Percentiles rank a stretch among this genome's conserved stretches.
phyloP scores from a whole-genome alignment of 305 asterid species.

The Withania somnifera region DNA sequence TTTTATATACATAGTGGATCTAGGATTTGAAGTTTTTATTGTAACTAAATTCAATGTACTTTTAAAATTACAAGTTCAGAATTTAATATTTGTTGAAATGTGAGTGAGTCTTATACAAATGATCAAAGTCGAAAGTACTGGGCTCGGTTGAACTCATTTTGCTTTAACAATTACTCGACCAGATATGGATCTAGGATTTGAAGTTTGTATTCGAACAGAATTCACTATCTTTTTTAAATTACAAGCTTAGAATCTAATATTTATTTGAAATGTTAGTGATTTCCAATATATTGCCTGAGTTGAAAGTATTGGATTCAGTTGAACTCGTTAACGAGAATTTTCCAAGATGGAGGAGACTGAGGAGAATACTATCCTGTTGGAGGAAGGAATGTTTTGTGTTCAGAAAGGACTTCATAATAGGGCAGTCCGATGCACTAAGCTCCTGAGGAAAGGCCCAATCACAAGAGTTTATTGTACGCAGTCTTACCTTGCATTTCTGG shows the following conservation, averaged over 20 bases:
- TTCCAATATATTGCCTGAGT: neutral
- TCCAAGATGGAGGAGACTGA: slow-evolving; percentile 5
- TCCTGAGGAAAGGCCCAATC: no score
- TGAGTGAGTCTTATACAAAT: no score
- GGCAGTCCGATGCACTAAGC: no score
- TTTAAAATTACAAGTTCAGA: no score
- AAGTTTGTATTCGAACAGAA: neutral
- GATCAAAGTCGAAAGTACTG: neutral
- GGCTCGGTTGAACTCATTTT: neutral
- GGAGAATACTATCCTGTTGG: slow-evolving; percentile 13
- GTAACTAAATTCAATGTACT: neutral
- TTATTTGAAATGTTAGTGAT: neutral
- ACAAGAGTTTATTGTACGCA: no score
- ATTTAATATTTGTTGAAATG: neutral
- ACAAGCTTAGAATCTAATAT: no score
- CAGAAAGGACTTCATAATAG: slow-evolving; percentile 28
- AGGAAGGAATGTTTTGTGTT: slow-evolving; percentile 35
- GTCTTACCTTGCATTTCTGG: no score
- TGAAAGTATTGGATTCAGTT: neutral
- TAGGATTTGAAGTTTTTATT: neutral
- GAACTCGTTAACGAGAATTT: neutral
- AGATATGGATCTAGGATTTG: neutral
- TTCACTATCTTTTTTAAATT: neutral
- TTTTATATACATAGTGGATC: no score
- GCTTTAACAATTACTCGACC: neutral